Base-by-base conservation (phyloP, 352 stramenopile species). In the Globisporangium perplexum region DNA sequence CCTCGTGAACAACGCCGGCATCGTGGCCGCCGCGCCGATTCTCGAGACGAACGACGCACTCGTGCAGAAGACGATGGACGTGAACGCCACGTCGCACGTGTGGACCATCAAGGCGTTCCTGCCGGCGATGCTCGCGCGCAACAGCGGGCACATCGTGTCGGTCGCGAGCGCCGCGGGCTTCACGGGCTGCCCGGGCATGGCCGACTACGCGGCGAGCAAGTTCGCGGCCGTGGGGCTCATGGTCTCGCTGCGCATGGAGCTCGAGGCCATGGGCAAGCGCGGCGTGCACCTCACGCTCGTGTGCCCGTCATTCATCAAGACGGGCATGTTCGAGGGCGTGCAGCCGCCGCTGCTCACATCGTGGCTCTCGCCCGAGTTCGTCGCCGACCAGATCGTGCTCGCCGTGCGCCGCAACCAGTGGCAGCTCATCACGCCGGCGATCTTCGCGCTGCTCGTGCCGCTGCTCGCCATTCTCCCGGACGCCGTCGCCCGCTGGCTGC, bases 311-410 rank as follows among this genome's bases (percentile, higher is more conserved):
- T 81, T 76, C 50, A 77, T 87, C 63, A 67, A 61, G 35, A 87
- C 71, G 1, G 76, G 76, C 10, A 87, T 87, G 76, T 87, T 87
- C 31, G 57, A 79, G n/a, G 76, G 76, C 8, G 75, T 83, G 12
- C 58, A 35, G 8, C 59, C 71, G 8, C 68, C 68, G 22, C 53
- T 51, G 4, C 70, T 77, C 39, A 75, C 70, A 43, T 47, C 47
- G 26, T 76, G 69, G 68, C 50, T 84, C 36, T 63, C 64, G 18
- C 72, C 73, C 7, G 73, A 79, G 46, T 66, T 69, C 42, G 71
- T 82, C n/a, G 72, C 70, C 0, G 57, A 68, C 15, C 43, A 68
- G 35, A 71, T 82, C 54, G 68, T 86, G 31, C 62, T 65, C 39
- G 69, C 72, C 14, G 71, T 86, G 41, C 65, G 69, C 12, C 63